Base-by-base conservation (phyloP, 1,284 basidiomycete species). In the Pseudomicrostroma phylloplanum region DNA sequence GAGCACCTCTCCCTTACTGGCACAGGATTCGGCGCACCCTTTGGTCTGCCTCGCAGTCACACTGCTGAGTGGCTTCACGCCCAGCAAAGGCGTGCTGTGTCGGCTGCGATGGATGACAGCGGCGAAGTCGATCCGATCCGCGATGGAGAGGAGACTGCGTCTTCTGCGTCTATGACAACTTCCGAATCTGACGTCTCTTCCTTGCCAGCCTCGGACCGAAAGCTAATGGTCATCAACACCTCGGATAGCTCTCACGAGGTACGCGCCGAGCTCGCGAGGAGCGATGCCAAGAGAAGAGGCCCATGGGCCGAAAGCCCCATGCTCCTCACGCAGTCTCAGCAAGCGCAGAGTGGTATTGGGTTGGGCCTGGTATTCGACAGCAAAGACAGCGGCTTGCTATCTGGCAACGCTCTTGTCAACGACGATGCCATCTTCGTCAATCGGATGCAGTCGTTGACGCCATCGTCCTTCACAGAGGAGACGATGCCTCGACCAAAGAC, bases 21-120 rank as follows among this genome's bases (percentile, higher is more conserved):
- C 9, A 36, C 4, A 36, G 30, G 30, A 36, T 36, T 36, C 9
- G 30, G 30, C 30, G 30, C 3, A 4, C 67, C 21, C 64, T 66
- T 56, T 51, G 60, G 40, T 26, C 46, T 19, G 58, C 60, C 48
- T 56, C 63, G 43, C 63, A 61, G 59, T 48, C 54, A 61, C 39
- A 61, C 59, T 63, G 55, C 48, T 25, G 17, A 64, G 60, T 46
- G 64, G 64, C 1, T 30, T 60, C 9, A 60, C 54, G 11, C 63
- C 61, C 54, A 62, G 55, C 13, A 17, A 36, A 3, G 30, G 30
- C 30, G 30, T 36, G 30, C 30, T 36, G 30, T 36, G 30, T 36
- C 30, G 9, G 30, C 30, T 36, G 30, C 30, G 9, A 36, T 36
- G 30, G 30, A 36, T 36, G 30, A 36, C 30, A 36, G 30, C 30